Evolutionary conservation across 257 asterid genomes (phyloP), one percentile per base, ranked within the genome.

Genomic region (Capsicum baccatum): DNA sequence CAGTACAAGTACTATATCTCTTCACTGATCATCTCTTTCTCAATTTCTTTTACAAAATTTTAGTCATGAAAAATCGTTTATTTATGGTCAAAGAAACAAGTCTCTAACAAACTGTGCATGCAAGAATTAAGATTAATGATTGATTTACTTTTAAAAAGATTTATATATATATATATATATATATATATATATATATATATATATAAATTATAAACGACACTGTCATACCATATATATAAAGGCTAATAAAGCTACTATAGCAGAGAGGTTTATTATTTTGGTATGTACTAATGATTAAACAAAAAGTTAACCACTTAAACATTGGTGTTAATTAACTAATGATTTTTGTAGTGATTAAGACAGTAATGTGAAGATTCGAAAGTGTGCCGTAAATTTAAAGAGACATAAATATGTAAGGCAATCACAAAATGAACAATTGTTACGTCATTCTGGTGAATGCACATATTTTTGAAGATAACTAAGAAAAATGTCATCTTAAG

Each of bases 381-480:
- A 74, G 44, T 21, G 62, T 74, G 47, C 9, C 80, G 50, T 48
- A 80, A 64, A 16, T 11, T n/a, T 80, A 74, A 80, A 39, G 83
- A 60, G 74, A 60, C 83, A 58, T 80, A 13, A 80, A 80, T 59
- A n/a, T 59, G 73, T 80, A 80, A 59, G 58, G 83, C 66, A 1
- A 73, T 73, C 58, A 73, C 26, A 79, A 55, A 79, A 79, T 79
- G 11, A 60, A 80, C 21, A 19, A 42, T 58, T 80, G 15, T 60
- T 60, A 7, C 83, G 87, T 67, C 89, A 82, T 76, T 74, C 83
- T 84, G 54, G 56, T 16, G 73, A 63, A 67, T 84, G 85, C 76
- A 87, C 80, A 76, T 87, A 87, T 84, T 87, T 87, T 66, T 14
- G 9, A 17, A 33, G 42, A 81, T 47, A 86, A 84, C 42, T 81